These are phyloP conservation scores for Yarrowia divulgata DNA, from an alignment of 805 yeast species.

Conservation along the genomic window DNA sequence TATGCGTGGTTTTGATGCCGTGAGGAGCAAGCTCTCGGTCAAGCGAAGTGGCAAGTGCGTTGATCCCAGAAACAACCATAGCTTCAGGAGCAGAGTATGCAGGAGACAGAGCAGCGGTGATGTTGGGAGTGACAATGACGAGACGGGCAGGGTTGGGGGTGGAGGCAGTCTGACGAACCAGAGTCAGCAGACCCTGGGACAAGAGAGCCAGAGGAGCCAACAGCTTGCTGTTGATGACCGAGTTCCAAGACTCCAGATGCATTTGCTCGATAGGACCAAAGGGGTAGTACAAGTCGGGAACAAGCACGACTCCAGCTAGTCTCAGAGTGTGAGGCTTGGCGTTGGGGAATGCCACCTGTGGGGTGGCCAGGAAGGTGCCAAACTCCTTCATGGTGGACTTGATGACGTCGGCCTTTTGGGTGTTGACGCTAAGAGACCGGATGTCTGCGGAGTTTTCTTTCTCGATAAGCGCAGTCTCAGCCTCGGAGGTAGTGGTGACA, in stretches of 20 bases:
- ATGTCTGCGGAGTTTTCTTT: constrained; percentile 71
- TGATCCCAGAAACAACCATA: constrained; percentile 58
- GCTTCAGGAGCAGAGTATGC: constrained; percentile 73
- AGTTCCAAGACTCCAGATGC: constrained; percentile 60
- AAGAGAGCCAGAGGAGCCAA: constrained; percentile 60
- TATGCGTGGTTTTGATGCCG: constrained; percentile 54
- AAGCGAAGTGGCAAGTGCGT: constrained; percentile 52
- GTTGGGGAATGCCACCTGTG: constrained; percentile 65
- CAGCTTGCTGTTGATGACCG: constrained; percentile 56
- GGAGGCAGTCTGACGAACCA: constrained; percentile 60
- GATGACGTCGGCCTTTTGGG: constrained; percentile 54
- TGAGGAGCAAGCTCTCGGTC: constrained; percentile 57
- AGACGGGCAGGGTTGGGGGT: constrained; percentile 49
- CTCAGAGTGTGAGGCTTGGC: constrained; percentile 63
- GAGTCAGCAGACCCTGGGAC: constrained; percentile 61
- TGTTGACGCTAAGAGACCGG: constrained; percentile 64
- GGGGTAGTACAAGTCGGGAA: constrained; percentile 75
- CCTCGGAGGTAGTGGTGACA: constrained; percentile 68
- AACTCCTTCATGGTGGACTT: constrained; percentile 60
- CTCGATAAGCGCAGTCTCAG: constrained; percentile 58
- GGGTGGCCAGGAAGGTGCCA: constrained; percentile 57
- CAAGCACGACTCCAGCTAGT: constrained; percentile 69
- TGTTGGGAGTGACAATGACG: constrained; percentile 62
- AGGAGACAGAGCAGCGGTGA: constrained; percentile 60
- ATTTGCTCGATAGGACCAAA: constrained; percentile 70